These are phyloP conservation scores for Fomitopsis pinicola DNA, from an alignment of 1,284 basidiomycete genomes.

Conservation along the genomic window DNA sequence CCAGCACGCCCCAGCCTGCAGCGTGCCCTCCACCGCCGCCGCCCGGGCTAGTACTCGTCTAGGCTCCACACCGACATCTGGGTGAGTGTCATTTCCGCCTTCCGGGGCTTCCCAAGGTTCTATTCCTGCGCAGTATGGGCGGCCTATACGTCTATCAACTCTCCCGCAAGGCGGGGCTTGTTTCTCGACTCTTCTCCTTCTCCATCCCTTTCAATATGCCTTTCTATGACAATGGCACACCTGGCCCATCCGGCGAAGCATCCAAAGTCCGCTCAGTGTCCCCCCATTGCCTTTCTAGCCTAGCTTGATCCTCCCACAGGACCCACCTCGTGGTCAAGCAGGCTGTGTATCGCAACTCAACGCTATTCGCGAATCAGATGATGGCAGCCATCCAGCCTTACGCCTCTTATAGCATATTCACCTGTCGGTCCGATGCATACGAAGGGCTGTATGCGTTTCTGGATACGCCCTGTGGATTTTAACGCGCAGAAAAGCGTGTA, in stretches of 20 bases:
- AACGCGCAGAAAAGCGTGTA: background rate
- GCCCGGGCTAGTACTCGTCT: background rate
- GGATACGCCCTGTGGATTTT: background rate
- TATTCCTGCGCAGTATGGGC: background rate
- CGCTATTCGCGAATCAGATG: background rate
- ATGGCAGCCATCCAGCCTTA: background rate
- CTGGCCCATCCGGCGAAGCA: background rate
- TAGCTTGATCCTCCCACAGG: background rate
- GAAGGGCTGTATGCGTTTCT: background rate
- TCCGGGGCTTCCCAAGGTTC: background rate
- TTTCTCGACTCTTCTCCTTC: background rate
- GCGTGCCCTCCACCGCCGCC: background rate
- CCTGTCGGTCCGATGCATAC: background rate
- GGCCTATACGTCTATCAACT: background rate
- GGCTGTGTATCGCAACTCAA: background rate
- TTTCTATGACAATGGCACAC: background rate
- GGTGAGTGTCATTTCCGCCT: background rate
- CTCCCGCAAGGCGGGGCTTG: background rate
- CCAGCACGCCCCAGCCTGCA: background rate
- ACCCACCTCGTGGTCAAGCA: background rate
- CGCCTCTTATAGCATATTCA: background rate
- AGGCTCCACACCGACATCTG: background rate
- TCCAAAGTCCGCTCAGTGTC: background rate
- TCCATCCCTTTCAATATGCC: background rate
- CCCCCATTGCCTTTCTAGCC: background rate